These are phyloP conservation scores for Sarocladium strictum DNA, from an alignment of 2,329 filamentous ascomycete species.

Conservation along the genomic window DNA sequence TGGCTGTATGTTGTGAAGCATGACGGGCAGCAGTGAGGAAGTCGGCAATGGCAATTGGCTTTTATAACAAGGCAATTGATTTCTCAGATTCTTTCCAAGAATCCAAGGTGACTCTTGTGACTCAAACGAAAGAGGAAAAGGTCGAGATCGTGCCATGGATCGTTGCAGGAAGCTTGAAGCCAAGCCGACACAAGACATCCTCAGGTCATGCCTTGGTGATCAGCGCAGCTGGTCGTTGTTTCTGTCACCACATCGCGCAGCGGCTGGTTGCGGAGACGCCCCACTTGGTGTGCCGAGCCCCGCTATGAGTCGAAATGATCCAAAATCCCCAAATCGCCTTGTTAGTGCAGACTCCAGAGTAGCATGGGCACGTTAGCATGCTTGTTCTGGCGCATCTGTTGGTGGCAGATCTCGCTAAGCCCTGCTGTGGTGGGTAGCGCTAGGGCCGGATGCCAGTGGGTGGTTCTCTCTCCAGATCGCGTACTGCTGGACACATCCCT, in stretches of 20 bases:
- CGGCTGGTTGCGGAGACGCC: neutral
- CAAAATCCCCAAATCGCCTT: no score
- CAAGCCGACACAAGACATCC: conserved; percentile 1
- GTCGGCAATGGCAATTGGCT: no score
- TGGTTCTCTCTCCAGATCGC: no score
- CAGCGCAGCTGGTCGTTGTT: neutral
- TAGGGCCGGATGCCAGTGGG: no score
- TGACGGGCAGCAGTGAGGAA: no score
- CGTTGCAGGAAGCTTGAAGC: neutral
- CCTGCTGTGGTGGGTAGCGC: no score
- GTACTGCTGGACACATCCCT: neutral
- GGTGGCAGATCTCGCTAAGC: neutral
- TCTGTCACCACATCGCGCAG: neutral
- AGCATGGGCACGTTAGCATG: no score
- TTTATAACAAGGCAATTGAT: no score
- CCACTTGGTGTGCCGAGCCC: neutral
- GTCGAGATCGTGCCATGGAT: neutral
- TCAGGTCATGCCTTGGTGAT: neutral
- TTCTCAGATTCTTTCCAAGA: no score
- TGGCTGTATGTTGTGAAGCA: neutral
- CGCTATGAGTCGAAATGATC: conserved; percentile 9
- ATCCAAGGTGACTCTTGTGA: neutral
- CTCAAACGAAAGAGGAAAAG: neutral
- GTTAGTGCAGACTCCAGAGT: no score
- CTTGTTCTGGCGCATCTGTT: no score